Base-by-base conservation (phyloP, 495 filamentous ascomycete species). In the Podospora didyma region DNA sequence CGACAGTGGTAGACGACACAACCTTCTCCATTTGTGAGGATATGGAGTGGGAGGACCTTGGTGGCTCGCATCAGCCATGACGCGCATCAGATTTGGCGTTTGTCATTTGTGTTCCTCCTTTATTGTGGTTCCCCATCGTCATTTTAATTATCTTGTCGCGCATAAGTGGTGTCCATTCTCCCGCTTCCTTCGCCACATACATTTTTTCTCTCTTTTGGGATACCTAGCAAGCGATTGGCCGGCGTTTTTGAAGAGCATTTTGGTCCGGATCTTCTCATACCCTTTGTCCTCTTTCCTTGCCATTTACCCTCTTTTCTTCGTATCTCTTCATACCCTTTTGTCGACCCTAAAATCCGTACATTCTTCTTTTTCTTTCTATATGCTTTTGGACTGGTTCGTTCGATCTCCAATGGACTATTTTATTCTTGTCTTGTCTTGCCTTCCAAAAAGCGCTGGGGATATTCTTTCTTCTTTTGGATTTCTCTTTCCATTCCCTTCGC, bases 1-100 rank as follows among this genome's bases (percentile, higher is more conserved):
- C 62, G 0, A 69, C 66, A 0, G 56, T 71, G 1, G 64, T 69
- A 14, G 64, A 67, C 21, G 64, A 69, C 11, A 9, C 53, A 28
- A 39, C 60, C 6, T 60, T 48, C 34, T 51, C 50, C 1, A 54
- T 66, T 37, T 34, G 51, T 2, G 49, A 59, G 50, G 59, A 31
- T 9, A 31, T 31, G 26, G 26, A 53, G 0, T 62, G 63, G 63
- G 57, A 59, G 3, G 46, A 49, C 3, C 37, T 57, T 24, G 39
- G 48, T 14, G 42, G 47, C 37, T 46, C 56, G 2, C 42, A 56
- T 26, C 34, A 16, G 14, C 5, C 9, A 17, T 17, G 5, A 17
- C 9, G 39, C 4, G 39, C 4, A 14, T 42, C 14, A 42, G 12
- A 7, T 14, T 42, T 17, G 12, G 5, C n/a, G 10, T 42, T 42